Evolutionary conservation across 2,329 filamentous ascomycete genomes (phyloP), one percentile per base, ranked within the genome.

Genomic region (Fusarium foetens): DNA sequence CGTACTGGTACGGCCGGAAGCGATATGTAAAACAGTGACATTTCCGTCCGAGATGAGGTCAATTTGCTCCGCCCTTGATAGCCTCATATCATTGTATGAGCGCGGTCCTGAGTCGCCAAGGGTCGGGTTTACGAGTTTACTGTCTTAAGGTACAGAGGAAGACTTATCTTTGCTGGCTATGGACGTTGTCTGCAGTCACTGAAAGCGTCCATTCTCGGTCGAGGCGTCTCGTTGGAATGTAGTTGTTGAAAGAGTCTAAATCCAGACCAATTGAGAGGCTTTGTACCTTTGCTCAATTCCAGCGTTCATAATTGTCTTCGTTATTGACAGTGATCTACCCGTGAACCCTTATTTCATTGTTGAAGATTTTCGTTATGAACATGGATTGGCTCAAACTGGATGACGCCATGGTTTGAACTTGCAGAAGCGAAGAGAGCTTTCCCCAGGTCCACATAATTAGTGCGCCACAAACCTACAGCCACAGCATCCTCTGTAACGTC

Each of bases 371-470:
- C 36, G 45, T 58, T 58, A 58, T 36, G 36, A 39, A 65, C 63
- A 70, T 58, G 70, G 70, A 73, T 73, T 64, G 62, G 62, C 42
- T 57, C 35, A 61, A 36, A 42, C 25, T 59, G 38, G 48, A 71
- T 61, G 54, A 64, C 51, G 58, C 45, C 70, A 73, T 73, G 62
- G 66, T 36, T 66, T 31, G 48, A 41, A 52, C 62, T 60, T 64
- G 58, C 70, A 73, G 70, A 62, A 73, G 66, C 70, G 58, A 65
- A 58, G 38, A 72, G 51, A 71, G 58, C 70, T 71, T 67, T 66
- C 66, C 54, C 66, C 65, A 70, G 53, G 57, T 69, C 46, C 63
- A 68, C 49, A 23, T 35, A 7, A 10, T 19, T 63, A 63, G 45
- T 17, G 35, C 58, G 69, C 68, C 69, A 72, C 69, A 43, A 38